A percentile compares a stretch with the other conserved stretches of the same genome.
These are phyloP conservation scores for Podila horticola DNA, from an alignment of 192 early-diverging fungal genomes.

Conservation along the genomic window DNA sequence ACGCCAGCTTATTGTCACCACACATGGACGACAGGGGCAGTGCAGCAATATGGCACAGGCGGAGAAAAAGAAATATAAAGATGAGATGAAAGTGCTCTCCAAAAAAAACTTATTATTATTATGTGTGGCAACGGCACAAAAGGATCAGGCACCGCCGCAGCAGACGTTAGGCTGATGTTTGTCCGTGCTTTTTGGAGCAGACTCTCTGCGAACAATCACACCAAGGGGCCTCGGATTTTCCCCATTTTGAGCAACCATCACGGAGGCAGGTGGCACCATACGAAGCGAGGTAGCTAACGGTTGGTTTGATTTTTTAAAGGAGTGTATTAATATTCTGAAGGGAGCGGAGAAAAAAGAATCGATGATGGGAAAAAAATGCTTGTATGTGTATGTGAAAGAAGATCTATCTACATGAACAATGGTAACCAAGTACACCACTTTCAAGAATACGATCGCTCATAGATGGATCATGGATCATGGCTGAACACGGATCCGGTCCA, in stretches of 20 bases:
- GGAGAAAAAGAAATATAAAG: background rate
- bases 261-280: background rate
- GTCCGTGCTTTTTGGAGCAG: too few species aligned
- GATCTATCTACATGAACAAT: background rate
- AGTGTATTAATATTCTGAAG: background rate
- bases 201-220: too few species aligned
- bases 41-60: background rate
- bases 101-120: background rate
- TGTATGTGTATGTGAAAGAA: background rate
- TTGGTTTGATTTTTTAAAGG: background rate
- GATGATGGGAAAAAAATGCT: background rate
- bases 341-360: background rate
- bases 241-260: background rate
- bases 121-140: too few species aligned
- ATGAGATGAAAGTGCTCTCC: background rate
- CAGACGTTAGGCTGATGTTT: too few species aligned
- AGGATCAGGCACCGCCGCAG: too few species aligned
- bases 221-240: too few species aligned
- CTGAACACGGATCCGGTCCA: slow-evolving; percentile 41
- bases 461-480: background rate
- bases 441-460: background rate
- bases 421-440: background rate
- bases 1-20: too few species aligned
- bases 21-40: too few species aligned
- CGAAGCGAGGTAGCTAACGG: background rate